Base-by-base conservation (phyloP, 352 stramenopile species). In the Peronosclerospora sorghi region DNA sequence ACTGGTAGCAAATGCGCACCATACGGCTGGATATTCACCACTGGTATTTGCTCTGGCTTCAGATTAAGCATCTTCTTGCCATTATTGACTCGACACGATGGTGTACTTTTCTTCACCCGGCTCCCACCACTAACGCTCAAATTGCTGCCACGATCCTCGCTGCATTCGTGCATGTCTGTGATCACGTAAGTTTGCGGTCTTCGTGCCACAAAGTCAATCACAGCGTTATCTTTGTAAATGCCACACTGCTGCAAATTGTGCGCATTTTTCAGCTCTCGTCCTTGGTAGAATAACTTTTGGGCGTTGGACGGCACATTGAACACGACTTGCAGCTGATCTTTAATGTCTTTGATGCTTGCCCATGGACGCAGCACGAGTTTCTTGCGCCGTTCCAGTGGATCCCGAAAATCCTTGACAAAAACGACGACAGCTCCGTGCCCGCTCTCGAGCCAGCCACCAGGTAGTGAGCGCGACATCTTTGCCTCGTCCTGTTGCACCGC, bases 271-370 rank as follows among this genome's bases (percentile, higher is more conserved):
- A 91, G 68, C 61, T 91, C 79, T 17, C 73, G 69, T 8, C 79
- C 79, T 35, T 88, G 75, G 44, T 73, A 87, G 45, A 72, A 91
- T 39, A 91, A 72, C 55, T 86, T 84, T 45, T 91, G 79, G 18
- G 74, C 73, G 43, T 78, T 79, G 27, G 67, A 70, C 23, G 75
- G 75, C 42, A 87, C 74, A 34, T 86, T 84, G 46, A 86, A 86
- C 12, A 88, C 72, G 40, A 87, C 74, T 41, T 88, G 73, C 28
- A 91, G 60, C 59, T 88, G 75, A 43, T 88, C 73, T 41, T 91
- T 91, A 44, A 91, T 65, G 68, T 91, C 75, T 50, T 91, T 90
- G 45, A 90, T 72, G 47, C 59, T 76, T 20, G 78, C 73, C 78
- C 78, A 90, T 13, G 78, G 78, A 44, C 62, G 59, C 43, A 90